These are phyloP conservation scores for Neoarthrinium moseri DNA, from an alignment of 2,329 filamentous ascomycete species.

Conservation along the genomic window DNA sequence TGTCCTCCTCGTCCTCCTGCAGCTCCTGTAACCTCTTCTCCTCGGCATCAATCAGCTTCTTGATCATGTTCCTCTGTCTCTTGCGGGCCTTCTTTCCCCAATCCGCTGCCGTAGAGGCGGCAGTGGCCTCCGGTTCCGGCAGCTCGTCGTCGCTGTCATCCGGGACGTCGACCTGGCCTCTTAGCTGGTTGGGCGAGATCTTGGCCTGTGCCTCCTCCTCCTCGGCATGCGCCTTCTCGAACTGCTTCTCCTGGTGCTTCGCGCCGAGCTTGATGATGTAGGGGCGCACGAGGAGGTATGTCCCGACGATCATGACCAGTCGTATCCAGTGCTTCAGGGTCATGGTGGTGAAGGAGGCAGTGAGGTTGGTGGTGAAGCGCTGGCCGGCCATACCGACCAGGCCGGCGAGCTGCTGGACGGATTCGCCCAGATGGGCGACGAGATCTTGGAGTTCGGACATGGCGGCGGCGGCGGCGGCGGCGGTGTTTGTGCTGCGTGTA, in stretches of 20 bases:
- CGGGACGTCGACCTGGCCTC: slow-evolving; percentile 53
- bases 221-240: slow-evolving; percentile 60
- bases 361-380: slow-evolving; percentile 47
- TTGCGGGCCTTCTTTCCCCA: slow-evolving; percentile 72
- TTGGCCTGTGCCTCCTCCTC: slow-evolving; percentile 45
- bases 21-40: slow-evolving; percentile 57
- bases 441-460: slow-evolving; percentile 31
- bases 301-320: slow-evolving; percentile 68
- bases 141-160: slow-evolving; percentile 53
- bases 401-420: slow-evolving; percentile 22
- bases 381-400: slow-evolving; percentile 23
- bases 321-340: slow-evolving; percentile 60
- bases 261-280: slow-evolving; percentile 69
- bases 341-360: slow-evolving; percentile 48
- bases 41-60: slow-evolving; percentile 61
- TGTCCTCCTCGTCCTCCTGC: slow-evolving; percentile 65
- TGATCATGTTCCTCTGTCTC: slow-evolving; percentile 66
- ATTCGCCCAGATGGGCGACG: slow-evolving; percentile 26
- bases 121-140: slow-evolving; percentile 31
- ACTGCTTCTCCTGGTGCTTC: slow-evolving; percentile 61
- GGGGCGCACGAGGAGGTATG: slow-evolving; percentile 71
- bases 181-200: slow-evolving; percentile 64
- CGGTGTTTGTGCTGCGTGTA: not conserved
- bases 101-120: slow-evolving; percentile 47
- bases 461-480: too few relatives aligned